A percentile compares a stretch with the other conserved stretches of the same genome.
These are phyloP conservation scores for Xylaria curta DNA, from an alignment of 495 filamentous ascomycete species.

Conservation along the genomic window DNA sequence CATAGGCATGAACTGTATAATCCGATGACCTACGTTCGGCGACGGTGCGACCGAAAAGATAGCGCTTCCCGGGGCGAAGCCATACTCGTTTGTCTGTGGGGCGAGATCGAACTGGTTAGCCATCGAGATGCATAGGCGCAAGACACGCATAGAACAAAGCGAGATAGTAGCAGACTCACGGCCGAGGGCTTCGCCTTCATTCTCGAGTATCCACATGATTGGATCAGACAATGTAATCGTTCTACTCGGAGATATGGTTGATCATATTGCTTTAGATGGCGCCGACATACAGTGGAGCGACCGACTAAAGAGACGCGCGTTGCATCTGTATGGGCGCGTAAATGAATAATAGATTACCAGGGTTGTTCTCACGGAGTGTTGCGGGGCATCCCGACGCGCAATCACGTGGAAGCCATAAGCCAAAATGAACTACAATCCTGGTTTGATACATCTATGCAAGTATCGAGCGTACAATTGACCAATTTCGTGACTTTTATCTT, in stretches of 20 bases:
- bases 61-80: conserved; percentile 81
- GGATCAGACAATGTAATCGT: neutral
- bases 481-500: no score
- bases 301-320: neutral
- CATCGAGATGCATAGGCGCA: neutral
- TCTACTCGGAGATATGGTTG: neutral
- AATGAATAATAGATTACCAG: neutral
- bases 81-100: conserved; percentile 72
- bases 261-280: neutral
- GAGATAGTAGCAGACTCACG: conserved; percentile 42
- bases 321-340: conserved; percentile 2
- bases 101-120: conserved; percentile 5
- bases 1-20: neutral
- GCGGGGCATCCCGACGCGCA: neutral
- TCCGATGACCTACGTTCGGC: conserved; percentile 51
- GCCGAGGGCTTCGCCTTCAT: conserved; percentile 58
- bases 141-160: neutral
- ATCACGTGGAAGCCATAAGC: conserved; percentile 10
- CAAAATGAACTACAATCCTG: no score
- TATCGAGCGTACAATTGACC: no score
- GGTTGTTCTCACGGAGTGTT: neutral
- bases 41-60: conserved; percentile 74
- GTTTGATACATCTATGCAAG: no score
- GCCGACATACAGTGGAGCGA: neutral
- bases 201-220: conserved; percentile 67